Conservation (phyloP, 2,329 filamentous ascomycete genomes). For the Ambrosiella cleistominuta region DNA sequence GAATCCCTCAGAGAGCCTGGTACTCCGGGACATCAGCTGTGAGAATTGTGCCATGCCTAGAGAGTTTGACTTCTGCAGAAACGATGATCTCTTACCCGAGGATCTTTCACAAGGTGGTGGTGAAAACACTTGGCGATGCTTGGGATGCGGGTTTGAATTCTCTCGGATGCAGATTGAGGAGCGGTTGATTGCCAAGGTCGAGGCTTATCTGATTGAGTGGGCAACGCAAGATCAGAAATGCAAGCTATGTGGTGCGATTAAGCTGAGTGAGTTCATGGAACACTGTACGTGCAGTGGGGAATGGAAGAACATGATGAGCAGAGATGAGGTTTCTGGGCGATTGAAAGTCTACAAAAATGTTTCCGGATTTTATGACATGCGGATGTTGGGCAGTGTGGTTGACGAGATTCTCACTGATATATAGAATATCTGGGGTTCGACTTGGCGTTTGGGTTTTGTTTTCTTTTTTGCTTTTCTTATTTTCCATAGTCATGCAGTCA, state of each 20-base stretch:
- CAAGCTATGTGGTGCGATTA: constrained; percentile 47
- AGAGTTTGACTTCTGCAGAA: constrained; percentile 82
- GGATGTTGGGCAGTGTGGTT: constrained; percentile 64
- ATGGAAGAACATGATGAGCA: constrained; percentile 58
- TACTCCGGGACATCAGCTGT: constrained; percentile 62
- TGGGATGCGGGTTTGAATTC: constrained; percentile 57
- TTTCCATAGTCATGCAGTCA: background rate
- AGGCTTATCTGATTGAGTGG: constrained; percentile 64
- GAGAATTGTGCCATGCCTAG: constrained; percentile 77
- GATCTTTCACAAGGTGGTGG: constrained; percentile 16
- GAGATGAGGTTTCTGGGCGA: constrained; percentile 44
- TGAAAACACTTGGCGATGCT: constrained; percentile 51
- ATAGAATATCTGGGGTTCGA: constrained; percentile 16
- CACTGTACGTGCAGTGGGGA: constrained; percentile 84
- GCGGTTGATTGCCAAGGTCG: constrained; percentile 56
- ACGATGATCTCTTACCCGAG: constrained; percentile 58
- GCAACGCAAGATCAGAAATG: constrained; percentile 81
- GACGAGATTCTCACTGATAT: constrained; percentile 37
- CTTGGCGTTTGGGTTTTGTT: background rate
- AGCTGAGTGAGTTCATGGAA: constrained; percentile 88
- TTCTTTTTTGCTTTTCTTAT: background rate
- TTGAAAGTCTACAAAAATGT: constrained; percentile 58
- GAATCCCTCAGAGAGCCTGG: constrained; percentile 65
- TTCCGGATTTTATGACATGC: constrained; percentile 60
- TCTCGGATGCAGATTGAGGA: constrained; percentile 74